phyloP scores from a whole-genome alignment of 2,329 filamentous ascomycete genomes.

The Paraconiothyrium sp. region DNA sequence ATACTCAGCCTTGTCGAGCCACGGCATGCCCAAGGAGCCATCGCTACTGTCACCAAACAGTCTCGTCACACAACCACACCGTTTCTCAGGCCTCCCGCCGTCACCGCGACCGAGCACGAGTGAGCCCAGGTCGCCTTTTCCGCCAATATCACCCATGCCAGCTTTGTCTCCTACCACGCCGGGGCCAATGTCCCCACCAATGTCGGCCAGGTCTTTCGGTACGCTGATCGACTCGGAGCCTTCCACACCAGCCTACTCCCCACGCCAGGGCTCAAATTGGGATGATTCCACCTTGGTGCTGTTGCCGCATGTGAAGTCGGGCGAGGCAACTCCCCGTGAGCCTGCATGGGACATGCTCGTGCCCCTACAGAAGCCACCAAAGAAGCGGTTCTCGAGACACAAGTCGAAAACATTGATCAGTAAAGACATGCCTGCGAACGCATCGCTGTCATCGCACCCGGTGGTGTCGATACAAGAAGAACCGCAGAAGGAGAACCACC shows the following conservation, averaged over 20 bases:
- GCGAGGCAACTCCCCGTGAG: constrained; percentile 38
- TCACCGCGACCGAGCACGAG: constrained; percentile 28
- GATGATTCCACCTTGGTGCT: constrained; percentile 39
- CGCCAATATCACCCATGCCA: constrained; percentile 27
- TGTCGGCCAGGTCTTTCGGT: constrained; percentile 47
- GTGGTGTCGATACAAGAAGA: constrained; percentile 23
- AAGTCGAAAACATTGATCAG: constrained; percentile 10
- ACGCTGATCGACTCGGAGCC: constrained; percentile 50
- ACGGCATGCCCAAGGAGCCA: constrained; percentile 47
- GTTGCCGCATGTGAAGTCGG: constrained; percentile 41
- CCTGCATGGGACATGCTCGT: constrained; percentile 46
- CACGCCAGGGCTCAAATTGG: constrained; percentile 39
- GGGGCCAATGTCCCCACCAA: constrained; percentile 38
- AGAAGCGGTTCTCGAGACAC: constrained; percentile 18
- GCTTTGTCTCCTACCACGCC: constrained; percentile 10
- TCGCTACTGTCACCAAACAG: constrained; percentile 36
- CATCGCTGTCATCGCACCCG: constrained; percentile 28
- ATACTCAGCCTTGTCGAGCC: constrained; percentile 41
- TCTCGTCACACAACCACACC: constrained; percentile 34
- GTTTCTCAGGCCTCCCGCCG: constrained; percentile 34
- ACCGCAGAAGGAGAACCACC: constrained; percentile 28
- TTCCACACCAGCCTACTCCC: constrained; percentile 49
- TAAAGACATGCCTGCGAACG: constrained; percentile 9
- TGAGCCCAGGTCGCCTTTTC: constrained; percentile 25
- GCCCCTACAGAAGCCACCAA: constrained; percentile 26